Conservation (phyloP, 495 filamentous ascomycete species). For the Xylaria venustula region DNA sequence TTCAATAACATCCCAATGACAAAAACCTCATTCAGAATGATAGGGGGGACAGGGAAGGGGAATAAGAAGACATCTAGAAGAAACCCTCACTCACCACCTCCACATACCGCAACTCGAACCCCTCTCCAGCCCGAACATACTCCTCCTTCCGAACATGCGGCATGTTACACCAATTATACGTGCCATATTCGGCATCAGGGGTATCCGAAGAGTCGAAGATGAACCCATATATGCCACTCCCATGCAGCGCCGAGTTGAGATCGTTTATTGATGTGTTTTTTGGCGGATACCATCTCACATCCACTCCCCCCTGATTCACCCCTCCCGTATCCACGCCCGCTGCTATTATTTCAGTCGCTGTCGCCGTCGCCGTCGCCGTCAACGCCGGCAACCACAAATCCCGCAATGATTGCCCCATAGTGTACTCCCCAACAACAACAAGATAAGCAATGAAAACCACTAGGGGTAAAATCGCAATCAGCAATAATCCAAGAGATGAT, state of each 20-base stretch:
- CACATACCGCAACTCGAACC: slow-evolving; percentile 62
- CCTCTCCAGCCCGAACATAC: slow-evolving; percentile 48
- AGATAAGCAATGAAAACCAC: not conserved
- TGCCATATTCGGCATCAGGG: slow-evolving; percentile 48
- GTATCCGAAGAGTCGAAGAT: slow-evolving; percentile 59
- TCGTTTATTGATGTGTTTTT: slow-evolving; percentile 56
- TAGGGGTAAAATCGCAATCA: not conserved
- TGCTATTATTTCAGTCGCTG: not conserved
- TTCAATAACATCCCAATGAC: too few relatives aligned
- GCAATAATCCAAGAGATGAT: not conserved
- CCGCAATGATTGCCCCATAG: not conserved
- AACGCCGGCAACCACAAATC: not conserved
- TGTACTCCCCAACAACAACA: not conserved
- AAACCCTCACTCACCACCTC: slow-evolving; percentile 51
- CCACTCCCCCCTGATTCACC: too few relatives aligned
- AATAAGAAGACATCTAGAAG: too few relatives aligned
- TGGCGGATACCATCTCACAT: slow-evolving; percentile 59
- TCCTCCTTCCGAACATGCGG: slow-evolving; percentile 62
- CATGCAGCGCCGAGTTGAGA: slow-evolving; percentile 48
- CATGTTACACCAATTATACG: slow-evolving; percentile 77
- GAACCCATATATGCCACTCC: slow-evolving; percentile 59
- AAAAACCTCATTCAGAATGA: too few relatives aligned
- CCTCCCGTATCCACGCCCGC: not conserved
- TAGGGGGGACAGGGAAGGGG: not conserved
- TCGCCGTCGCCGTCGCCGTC: too few relatives aligned